Conservation (phyloP, 805 yeast genomes). For the Candida arabinofermentans region DNA sequence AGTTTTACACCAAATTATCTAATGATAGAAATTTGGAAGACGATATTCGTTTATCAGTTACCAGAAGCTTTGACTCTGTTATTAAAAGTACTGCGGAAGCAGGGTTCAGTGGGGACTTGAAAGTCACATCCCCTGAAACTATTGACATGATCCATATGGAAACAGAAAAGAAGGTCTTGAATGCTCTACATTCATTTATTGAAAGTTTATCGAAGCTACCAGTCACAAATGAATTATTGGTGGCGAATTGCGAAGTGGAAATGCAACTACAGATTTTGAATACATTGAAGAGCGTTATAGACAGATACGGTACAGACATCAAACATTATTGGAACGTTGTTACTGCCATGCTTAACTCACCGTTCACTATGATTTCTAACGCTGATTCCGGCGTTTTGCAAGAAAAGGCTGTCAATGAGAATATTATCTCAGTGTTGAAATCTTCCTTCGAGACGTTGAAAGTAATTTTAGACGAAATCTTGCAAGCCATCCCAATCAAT, state of each 20-base stretch:
- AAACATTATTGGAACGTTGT: conserved; percentile 66
- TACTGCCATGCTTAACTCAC: conserved; percentile 55
- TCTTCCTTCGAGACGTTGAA: conserved; percentile 81
- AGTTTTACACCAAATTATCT: conserved; percentile 43
- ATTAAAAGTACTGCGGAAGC: conserved; percentile 37
- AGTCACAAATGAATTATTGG: conserved; percentile 37
- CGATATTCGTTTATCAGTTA: conserved; percentile 44
- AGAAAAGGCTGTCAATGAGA: conserved; percentile 39
- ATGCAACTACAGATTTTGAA: conserved; percentile 58
- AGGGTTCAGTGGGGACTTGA: conserved; percentile 32
- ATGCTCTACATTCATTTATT: conserved; percentile 44
- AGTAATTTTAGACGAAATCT: conserved; percentile 79
- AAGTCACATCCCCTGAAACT: conserved; percentile 1
- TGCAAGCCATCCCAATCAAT: conserved; percentile 64
- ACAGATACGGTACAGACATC: conserved; percentile 65
- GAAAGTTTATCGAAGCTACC: conserved; percentile 36
- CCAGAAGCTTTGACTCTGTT: conserved; percentile 49
- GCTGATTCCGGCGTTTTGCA: conserved; percentile 19
- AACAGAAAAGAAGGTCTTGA: conserved; percentile 47
- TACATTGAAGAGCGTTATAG: conserved; percentile 68
- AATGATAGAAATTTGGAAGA: conserved; percentile 40
- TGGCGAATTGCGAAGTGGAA: conserved; percentile 60
- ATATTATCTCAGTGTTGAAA: conserved; percentile 48
- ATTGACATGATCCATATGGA: conserved; percentile 11
- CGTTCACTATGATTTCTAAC: conserved; percentile 43